Base-by-base conservation (phyloP, 106 monocot genomes). In the Apostasia shenzhenica region DNA sequence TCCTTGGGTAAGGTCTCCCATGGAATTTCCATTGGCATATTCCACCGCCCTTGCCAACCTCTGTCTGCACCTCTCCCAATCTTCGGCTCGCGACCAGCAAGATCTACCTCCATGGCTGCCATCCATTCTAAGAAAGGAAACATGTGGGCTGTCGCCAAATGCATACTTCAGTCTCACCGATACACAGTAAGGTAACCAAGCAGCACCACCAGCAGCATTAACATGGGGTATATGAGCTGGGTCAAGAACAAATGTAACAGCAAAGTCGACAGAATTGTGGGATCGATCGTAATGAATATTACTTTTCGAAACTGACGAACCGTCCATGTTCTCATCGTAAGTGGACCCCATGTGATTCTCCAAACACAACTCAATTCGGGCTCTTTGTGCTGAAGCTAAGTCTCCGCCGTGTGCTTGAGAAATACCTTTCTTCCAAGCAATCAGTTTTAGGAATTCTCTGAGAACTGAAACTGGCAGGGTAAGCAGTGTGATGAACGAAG, bases 91-190 rank as follows among this genome's bases (percentile, higher is more conserved):
- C 3, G 74, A 70, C 90, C 87, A 93, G 63, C 99, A 99, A 39
- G 93, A 85, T 80, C 82, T 81, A 10, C 99, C 92, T n/a, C 92
- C 93, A 77, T 99, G 99, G 69, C 99, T 99, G 45, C 99, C 99
- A 40, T 90, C 85, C 83, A 93, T 80, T 47, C 81, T 78, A 59
- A 99, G 55, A 58, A 85, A 87, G 50, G 99, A 85, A 42, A 99
- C 40, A 73, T 88, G 83, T 26, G 74, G 41, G 63, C 52, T 86
- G 39, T 99, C 99, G 42, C 90, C 90, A 76, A 93, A 99, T 7
- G 80, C 81, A 68, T 78, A 99, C 54, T 77, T 87, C 6, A 99
- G 74, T 60, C 85, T 79, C 68, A 90, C 83, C 1, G 93, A 93
- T 6, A 93, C 88, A 76, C 99, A 99, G 57, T 99, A 88, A 1